Percentiles rank a stretch among this genome's conserved stretches.
Conservation (phyloP, 2,329 filamentous ascomycete genomes). For the Scytalidium sp. region DNA sequence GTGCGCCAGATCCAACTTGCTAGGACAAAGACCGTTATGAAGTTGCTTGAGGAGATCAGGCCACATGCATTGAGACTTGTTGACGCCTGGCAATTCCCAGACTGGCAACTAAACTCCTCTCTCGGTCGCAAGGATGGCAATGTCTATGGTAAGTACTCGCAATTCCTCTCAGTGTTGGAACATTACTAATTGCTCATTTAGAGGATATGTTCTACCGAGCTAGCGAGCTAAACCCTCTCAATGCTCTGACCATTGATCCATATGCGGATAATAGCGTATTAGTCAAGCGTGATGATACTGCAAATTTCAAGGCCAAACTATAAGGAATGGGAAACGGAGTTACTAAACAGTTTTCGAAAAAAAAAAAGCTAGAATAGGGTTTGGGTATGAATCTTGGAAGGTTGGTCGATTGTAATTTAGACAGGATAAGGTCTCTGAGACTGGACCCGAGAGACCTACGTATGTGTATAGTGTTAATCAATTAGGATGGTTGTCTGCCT, state of each 20-base stretch:
- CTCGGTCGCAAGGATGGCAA: conserved; percentile 70
- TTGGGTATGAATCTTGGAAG: no score
- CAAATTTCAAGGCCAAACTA: conserved; percentile 46
- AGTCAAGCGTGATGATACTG: conserved; percentile 56
- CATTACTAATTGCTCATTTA: neutral
- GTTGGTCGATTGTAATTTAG: no score
- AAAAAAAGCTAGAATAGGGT: no score
- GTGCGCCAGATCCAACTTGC: conserved; percentile 71
- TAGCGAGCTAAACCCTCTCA: conserved; percentile 70
- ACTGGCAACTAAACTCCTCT: conserved; percentile 73
- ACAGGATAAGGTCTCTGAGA: no score
- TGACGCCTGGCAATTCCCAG: conserved; percentile 73
- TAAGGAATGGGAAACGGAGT: no score
- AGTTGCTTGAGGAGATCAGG: conserved; percentile 66
- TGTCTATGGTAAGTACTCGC: conserved; percentile 49
- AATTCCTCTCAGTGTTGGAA: neutral
- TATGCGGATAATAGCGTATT: conserved; percentile 62
- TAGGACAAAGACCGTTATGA: conserved; percentile 65
- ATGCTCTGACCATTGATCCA: conserved; percentile 68
- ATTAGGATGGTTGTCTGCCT: no score
- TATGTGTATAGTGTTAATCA: no score
- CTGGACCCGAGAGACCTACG: no score
- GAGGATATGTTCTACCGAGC: conserved; percentile 74
- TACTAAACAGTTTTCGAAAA: no score
- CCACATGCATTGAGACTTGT: conserved; percentile 71